These are phyloP conservation scores for Boechera divaricarpa DNA, from an alignment of 345 rosid species.

Conservation along the genomic window DNA sequence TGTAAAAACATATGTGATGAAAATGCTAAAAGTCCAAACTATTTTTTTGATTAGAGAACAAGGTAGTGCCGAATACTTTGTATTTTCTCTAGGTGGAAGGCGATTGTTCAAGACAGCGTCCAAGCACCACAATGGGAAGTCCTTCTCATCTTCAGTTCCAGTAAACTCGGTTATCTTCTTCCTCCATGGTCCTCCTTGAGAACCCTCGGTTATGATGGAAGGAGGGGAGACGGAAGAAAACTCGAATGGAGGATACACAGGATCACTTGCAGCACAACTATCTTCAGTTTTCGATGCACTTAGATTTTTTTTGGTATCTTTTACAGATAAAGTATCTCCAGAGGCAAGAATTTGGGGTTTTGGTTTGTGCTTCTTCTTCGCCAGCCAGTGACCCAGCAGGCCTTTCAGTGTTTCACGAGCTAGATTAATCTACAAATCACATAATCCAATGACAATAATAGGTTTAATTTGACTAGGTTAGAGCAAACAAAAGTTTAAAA, in stretches of 20 bases:
- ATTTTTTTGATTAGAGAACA: slow-evolving; percentile 23
- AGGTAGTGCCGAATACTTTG: slow-evolving; percentile 63
- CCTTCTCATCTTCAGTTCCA: slow-evolving; percentile 95
- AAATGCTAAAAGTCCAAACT: slow-evolving; percentile 32
- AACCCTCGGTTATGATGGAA: slow-evolving; percentile 93
- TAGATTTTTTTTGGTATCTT: slow-evolving; percentile 66
- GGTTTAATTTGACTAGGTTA: slow-evolving; percentile 21
- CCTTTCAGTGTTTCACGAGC: slow-evolving; percentile 99
- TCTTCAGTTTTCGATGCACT: slow-evolving; percentile 69
- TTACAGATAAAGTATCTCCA: slow-evolving; percentile 72
- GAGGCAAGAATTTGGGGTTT: slow-evolving; percentile 70
- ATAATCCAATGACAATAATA: slow-evolving; percentile 29
- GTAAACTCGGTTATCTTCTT: slow-evolving; percentile 86
- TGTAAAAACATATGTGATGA: slow-evolving; percentile 14
- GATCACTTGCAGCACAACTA: slow-evolving; percentile 72
- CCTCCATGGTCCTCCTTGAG: slow-evolving; percentile 99
- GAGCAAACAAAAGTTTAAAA: slow-evolving; percentile 14
- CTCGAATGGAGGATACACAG: slow-evolving; percentile 92
- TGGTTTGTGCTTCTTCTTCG: slow-evolving; percentile 77
- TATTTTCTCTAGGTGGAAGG: slow-evolving; percentile 87
- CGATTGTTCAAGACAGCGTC: slow-evolving; percentile 92
- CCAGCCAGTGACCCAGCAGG: slow-evolving; percentile 84
- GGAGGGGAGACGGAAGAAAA: slow-evolving; percentile 86
- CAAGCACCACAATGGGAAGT: slow-evolving; percentile 94
- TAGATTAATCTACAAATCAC: slow-evolving; percentile 76